Conservation (phyloP, 179 eudicot species). For the Heliamphora pulchella region DNA sequence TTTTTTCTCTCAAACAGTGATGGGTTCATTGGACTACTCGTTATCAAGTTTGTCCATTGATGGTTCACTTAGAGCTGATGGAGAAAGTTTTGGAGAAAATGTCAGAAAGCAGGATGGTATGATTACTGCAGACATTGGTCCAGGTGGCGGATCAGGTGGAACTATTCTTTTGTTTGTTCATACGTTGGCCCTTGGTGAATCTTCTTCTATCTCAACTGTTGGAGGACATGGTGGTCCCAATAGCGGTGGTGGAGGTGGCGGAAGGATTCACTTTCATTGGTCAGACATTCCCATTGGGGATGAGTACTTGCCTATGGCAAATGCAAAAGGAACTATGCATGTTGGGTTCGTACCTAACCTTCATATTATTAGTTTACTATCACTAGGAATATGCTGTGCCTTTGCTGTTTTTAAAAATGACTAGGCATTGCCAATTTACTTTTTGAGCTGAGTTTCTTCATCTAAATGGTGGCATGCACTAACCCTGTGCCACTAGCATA, state of each 20-base stretch:
- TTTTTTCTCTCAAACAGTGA: constrained; percentile 42
- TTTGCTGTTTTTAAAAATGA: not conserved
- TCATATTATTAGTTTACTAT: not conserved
- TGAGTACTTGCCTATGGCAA: constrained; percentile 79
- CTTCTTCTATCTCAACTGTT: constrained; percentile 58
- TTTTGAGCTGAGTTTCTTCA: not conserved
- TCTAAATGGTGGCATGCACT: not conserved
- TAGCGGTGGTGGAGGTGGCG: constrained; percentile 96
- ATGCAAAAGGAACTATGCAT: constrained; percentile 59
- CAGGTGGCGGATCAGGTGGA: constrained; percentile 99
- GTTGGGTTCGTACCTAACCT: constrained; percentile 48
- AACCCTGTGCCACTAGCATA: not conserved
- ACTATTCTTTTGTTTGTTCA: constrained; percentile 75
- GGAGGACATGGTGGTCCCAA: constrained; percentile 91
- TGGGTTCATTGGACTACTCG: constrained; percentile 96
- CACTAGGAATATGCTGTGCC: not conserved
- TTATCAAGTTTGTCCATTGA: constrained; percentile 57
- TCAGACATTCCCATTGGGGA: constrained; percentile 74
- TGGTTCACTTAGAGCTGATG: constrained; percentile 81
- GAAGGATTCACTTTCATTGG: constrained; percentile 98
- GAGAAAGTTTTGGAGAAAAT: constrained; percentile 62
- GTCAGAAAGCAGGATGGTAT: constrained; percentile 26
- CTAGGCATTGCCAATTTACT: not conserved
- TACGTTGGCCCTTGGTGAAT: constrained; percentile 43
- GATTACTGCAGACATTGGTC: constrained; percentile 32